Evolutionary conservation across 768 basidiomycete species (phyloP), one percentile per base, ranked within the genome.

Genomic region (Trametes gibbosa): DNA sequence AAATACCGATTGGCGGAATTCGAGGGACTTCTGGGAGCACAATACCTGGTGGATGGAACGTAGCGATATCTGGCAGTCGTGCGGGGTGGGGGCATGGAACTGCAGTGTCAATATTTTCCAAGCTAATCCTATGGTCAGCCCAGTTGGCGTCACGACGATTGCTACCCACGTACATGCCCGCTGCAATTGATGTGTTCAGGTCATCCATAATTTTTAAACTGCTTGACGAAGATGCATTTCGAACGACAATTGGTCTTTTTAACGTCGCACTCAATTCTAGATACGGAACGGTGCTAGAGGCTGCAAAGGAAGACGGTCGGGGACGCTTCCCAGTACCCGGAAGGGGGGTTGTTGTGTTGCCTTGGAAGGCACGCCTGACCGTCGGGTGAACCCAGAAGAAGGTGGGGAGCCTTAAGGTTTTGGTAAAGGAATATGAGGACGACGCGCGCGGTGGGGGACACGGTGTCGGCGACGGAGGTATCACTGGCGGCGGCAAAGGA

Each of bases 331-430:
- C 53, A 27, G 56, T 41, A 12, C 13, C 13, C n/a, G 55, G 2
- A 9, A 47, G 49, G n/a, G 45, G 29, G 16, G 48, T 14, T 6
- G 41, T 52, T 3, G 34, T 5, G 6, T 27, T 39, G 13, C 51
- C 56, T 17, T 56, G 34, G 41, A 63, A 59, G 1, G 62, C 53
- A 10, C 65, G 59, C 19, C 53, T 34, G 24, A 67, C 49, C 0
- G 59, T 50, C 0, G 63, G 54, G 49, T 61, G 56, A 2, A 59
- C 52, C 63, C 63, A 67, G 39, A 64, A 53, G 27, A 63, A 56
- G 23, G 25, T 59, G 3, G 53, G 58, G 1, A 59, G 43, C 27
- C 61, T 65, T 23, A 51, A n/a, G 10, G 61, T 32, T 49, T 50
- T 62, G 2, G 50, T 52, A 21, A 53, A 39, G 23, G 58, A 41